Evolutionary conservation across 495 filamentous ascomycete genomes (phyloP).

Genomic region (Aspergillus diversus): DNA sequence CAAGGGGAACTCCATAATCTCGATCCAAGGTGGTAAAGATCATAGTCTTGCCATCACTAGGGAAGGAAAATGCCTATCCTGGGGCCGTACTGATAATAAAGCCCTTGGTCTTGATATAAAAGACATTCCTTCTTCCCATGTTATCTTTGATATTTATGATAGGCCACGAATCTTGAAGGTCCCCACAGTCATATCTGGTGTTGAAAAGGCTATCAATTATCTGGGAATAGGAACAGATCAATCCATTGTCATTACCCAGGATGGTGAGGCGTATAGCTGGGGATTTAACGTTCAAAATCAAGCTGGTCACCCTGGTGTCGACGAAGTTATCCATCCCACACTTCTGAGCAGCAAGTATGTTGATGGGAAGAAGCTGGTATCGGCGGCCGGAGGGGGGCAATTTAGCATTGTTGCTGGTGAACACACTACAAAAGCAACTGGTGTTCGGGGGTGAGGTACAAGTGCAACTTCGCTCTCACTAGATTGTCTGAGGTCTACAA

Average conservation of each 20-base stretch:
- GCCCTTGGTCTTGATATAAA: slow-evolving; percentile 11
- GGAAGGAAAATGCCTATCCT: slow-evolving; percentile 11
- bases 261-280: slow-evolving; percentile 21
- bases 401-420: slow-evolving; percentile 18
- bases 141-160: slow-evolving; percentile 9
- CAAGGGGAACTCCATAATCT: background rate
- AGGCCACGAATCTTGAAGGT: slow-evolving; percentile 16
- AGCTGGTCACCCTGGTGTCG: slow-evolving; percentile 15
- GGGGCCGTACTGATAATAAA: slow-evolving; percentile 25
- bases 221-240: slow-evolving; percentile 15
- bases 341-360: slow-evolving; percentile 10
- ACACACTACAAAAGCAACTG: background rate
- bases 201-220: background rate
- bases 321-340: slow-evolving; percentile 5
- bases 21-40: slow-evolving; percentile 19
- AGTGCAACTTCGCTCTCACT: too few relatives aligned
- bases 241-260: slow-evolving; percentile 17
- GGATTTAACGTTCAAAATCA: slow-evolving; percentile 18
- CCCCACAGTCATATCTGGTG: slow-evolving; percentile 1
- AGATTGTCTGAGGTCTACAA: too few relatives aligned
- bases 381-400: slow-evolving; percentile 12
- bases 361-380: slow-evolving; percentile 14
- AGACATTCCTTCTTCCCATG: background rate
- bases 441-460: background rate
- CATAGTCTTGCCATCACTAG: slow-evolving; percentile 19